Percentiles rank a stretch among this genome's conserved stretches.
Conservation (phyloP, 495 filamentous ascomycete genomes). For the Penicillium macrosclerotiorum region DNA sequence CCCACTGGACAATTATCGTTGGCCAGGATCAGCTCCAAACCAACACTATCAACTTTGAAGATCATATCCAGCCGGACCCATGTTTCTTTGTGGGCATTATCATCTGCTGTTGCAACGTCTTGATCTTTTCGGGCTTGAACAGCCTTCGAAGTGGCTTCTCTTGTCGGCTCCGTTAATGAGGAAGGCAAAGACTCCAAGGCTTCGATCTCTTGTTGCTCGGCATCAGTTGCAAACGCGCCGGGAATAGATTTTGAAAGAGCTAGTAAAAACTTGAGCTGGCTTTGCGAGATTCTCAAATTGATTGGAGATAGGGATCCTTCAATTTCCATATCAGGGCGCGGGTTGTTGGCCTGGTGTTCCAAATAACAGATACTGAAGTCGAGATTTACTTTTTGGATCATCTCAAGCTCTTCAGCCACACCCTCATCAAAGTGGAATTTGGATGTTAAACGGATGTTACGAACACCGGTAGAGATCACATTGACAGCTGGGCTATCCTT, state of each 20-base stretch:
- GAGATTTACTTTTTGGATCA: constrained; percentile 94
- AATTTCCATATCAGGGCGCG: constrained; percentile 88
- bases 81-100: constrained; percentile 59
- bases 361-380: constrained; percentile 87
- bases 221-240: constrained; percentile 76
- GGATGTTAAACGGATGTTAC: constrained; percentile 87
- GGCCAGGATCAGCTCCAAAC: constrained; percentile 81
- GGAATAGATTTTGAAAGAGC: constrained; percentile 84
- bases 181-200: constrained; percentile 63
- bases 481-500: constrained; percentile 73
- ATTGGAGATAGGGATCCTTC: constrained; percentile 88
- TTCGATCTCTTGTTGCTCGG: constrained; percentile 64
- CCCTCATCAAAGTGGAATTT: constrained; percentile 77
- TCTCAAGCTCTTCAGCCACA: constrained; percentile 79
- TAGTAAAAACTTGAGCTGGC: constrained; percentile 83
- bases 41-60: constrained; percentile 84
- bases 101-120: constrained; percentile 50
- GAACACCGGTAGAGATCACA: constrained; percentile 85
- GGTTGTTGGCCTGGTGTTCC: constrained; percentile 73
- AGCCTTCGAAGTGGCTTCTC: constrained; percentile 32
- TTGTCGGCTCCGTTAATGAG: constrained; percentile 50
- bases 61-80: constrained; percentile 95
- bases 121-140: constrained; percentile 50
- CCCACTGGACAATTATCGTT: constrained; percentile 72
- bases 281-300: constrained; percentile 84